These are phyloP conservation scores for Suaeda aralocaspica DNA, from an alignment of 148 eudicot genomes.

Conservation along the genomic window DNA sequence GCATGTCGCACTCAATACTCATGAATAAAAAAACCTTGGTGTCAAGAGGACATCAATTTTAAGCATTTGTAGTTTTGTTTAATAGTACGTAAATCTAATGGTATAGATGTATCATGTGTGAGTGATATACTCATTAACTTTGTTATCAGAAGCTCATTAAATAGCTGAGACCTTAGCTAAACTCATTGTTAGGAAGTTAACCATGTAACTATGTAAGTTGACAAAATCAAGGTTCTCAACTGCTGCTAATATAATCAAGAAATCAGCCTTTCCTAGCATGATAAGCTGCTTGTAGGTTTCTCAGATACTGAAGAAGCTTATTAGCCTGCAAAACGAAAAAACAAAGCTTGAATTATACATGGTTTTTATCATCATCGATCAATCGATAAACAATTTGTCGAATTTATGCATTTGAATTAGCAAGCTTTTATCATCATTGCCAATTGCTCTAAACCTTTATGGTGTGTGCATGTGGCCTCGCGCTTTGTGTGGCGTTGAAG, in stretches of 20 bases:
- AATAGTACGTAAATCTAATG: background rate
- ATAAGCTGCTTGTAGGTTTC: slow-evolving; percentile 34
- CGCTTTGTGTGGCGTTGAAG: no score
- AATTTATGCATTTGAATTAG: no score
- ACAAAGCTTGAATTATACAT: background rate
- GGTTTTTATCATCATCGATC: no score
- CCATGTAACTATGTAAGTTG: slow-evolving; percentile 3
- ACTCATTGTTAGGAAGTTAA: background rate
- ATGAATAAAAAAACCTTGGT: background rate
- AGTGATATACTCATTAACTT: background rate
- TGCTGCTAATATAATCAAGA: no score
- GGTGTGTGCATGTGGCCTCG: no score
- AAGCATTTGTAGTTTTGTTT: background rate
- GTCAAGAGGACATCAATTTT: background rate
- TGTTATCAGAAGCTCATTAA: background rate
- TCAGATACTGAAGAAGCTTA: slow-evolving; percentile 31
- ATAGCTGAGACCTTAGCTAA: background rate
- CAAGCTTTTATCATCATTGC: no score
- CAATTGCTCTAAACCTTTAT: no score
- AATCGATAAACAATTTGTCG: no score
- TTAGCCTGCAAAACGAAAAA: slow-evolving; percentile 34
- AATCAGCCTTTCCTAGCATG: slow-evolving; percentile 28
- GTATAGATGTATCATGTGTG: background rate
- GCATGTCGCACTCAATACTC: background rate
- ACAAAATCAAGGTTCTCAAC: slow-evolving; percentile 11